Evolutionary conservation across 257 asterid genomes (phyloP).

Genomic region (Forsythia viridissima): DNA sequence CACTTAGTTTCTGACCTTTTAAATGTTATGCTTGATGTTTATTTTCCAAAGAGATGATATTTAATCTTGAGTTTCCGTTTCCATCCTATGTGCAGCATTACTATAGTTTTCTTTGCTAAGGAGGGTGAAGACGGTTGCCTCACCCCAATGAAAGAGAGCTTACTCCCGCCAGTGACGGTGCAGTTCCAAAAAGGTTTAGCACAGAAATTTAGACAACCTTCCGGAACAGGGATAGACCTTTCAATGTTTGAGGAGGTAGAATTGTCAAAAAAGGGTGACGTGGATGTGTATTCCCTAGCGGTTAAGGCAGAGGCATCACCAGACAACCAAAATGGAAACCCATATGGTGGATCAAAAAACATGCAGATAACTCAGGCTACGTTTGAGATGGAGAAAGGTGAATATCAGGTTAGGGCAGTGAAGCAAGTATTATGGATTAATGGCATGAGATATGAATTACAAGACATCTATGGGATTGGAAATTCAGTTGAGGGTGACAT

Average conservation of each 20-base stretch:
- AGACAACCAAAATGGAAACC: constrained; percentile 33
- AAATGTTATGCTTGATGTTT: not conserved
- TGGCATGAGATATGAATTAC: constrained; percentile 81
- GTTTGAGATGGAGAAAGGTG: constrained; percentile 79
- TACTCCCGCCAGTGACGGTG: constrained; percentile 63
- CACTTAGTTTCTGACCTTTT: not conserved
- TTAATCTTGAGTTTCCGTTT: not conserved
- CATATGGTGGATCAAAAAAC: constrained; percentile 45
- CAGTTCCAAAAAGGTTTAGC: constrained; percentile 70
- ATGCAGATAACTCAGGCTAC: constrained; percentile 83
- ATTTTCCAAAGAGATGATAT: not conserved
- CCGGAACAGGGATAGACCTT: constrained; percentile 86
- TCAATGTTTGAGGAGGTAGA: constrained; percentile 63
- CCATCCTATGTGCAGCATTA: constrained; percentile 58
- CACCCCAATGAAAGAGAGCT: constrained; percentile 61
- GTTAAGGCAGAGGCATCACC: constrained; percentile 75
- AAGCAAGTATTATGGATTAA: constrained; percentile 82
- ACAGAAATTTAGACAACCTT: constrained; percentile 83
- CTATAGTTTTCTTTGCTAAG: constrained; percentile 78
- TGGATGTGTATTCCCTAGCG: constrained; percentile 74
- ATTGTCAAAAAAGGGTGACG: constrained; percentile 57
- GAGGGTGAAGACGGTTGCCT: constrained; percentile 84
- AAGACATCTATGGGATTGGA: constrained; percentile 84
- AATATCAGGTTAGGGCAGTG: constrained; percentile 64
- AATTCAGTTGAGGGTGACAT: constrained; percentile 64